A percentile compares a stretch with the other conserved stretches of the same genome.
Evolutionary conservation across 164 flowering plant genomes (phyloP).

Genomic region (Stephania japonica): DNA sequence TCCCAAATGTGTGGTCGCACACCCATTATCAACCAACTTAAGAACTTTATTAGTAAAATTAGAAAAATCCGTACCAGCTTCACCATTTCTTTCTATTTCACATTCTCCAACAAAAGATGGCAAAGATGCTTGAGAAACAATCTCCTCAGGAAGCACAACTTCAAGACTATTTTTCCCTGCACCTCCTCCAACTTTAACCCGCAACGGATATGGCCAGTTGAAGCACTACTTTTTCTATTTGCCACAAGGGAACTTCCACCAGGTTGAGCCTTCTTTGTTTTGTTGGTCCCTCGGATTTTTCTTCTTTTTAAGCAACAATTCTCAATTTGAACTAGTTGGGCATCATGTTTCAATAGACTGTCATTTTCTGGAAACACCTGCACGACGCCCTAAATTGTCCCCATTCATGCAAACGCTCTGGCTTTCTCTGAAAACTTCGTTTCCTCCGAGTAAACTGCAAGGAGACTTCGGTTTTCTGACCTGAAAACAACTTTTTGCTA

Average conservation of each 20-base stretch:
- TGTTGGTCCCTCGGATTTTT: slow-evolving; percentile 21
- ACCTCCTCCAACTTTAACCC: slow-evolving; percentile 44
- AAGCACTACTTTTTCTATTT: slow-evolving; percentile 19
- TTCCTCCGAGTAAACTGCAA: slow-evolving; percentile 33
- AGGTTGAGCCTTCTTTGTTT: slow-evolving; percentile 20
- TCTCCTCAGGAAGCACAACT: slow-evolving; percentile 20
- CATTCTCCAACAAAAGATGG: slow-evolving; percentile 10
- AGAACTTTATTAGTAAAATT: slow-evolving; percentile 12
- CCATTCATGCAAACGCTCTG: slow-evolving; percentile 57
- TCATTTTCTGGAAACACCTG: slow-evolving; percentile 27
- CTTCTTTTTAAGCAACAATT: slow-evolving; percentile 18
- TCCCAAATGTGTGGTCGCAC: slow-evolving; percentile 8
- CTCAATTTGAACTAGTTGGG: slow-evolving; percentile 16
- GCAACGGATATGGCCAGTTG: slow-evolving; percentile 35
- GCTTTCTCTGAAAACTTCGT: slow-evolving; percentile 51
- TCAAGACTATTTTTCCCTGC: slow-evolving; percentile 14
- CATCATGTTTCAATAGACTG: slow-evolving; percentile 14
- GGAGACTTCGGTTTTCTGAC: slow-evolving; percentile 13
- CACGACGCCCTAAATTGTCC: slow-evolving; percentile 34
- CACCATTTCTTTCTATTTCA: slow-evolving; percentile 7
- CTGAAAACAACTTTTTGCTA: slow-evolving; percentile 12
- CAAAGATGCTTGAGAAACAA: slow-evolving; percentile 21
- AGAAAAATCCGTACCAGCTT: slow-evolving; percentile 13
- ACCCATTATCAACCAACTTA: slow-evolving; percentile 16
- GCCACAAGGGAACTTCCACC: slow-evolving; percentile 21